Base-by-base conservation (phyloP, 495 filamentous ascomycete species). In the Pyronema domesticum region DNA sequence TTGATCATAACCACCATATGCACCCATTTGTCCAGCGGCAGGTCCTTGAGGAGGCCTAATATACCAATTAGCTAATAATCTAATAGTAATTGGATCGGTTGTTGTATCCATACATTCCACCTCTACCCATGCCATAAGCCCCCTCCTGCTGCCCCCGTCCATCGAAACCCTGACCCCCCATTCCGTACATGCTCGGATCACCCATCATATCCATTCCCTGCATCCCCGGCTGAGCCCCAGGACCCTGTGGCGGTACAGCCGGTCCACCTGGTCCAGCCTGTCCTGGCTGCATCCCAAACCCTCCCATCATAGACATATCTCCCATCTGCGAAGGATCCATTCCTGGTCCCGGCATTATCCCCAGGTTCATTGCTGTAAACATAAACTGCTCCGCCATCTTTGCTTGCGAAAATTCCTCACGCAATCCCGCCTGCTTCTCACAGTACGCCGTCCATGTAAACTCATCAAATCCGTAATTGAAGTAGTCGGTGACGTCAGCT, bases 391-490 rank as follows among this genome's bases (percentile, higher is more conserved):
- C 83, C 70, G 88, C 77, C 68, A 94, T 83, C 65, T 84, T 84
- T 69, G 87, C 89, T 57, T 86, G 82, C 58, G 69, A 73, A 64
- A 72, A 81, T 56, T 86, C 83, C 53, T 78, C 79, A 14, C 83
- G 76, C 54, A 94, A 70, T 4, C 75, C 73, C 53, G 86, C 80
- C 64, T 96, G 93, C 62, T 93, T 93, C 56, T 87, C 69, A 33
- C 89, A 89, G 69, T 96, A 98, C 55, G 85, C 78, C 30, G 89
- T 84, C 91, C 91, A 98, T 13, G 93, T 95, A 67, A 96, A 98
- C 68, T 98, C 91, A 70, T 98, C 91, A 58, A 98, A 98, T 37
- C 93, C 93, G 71, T 96, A 98, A 71, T 98, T 98, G 76, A 98
- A 98, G 68, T 91, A 98, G 68, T 98, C 91, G 23, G 82, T 87